Evolutionary conservation across 1,284 basidiomycete species (phyloP), one percentile per base, ranked within the genome.

Genomic region (Sporisorium scitamineum): DNA sequence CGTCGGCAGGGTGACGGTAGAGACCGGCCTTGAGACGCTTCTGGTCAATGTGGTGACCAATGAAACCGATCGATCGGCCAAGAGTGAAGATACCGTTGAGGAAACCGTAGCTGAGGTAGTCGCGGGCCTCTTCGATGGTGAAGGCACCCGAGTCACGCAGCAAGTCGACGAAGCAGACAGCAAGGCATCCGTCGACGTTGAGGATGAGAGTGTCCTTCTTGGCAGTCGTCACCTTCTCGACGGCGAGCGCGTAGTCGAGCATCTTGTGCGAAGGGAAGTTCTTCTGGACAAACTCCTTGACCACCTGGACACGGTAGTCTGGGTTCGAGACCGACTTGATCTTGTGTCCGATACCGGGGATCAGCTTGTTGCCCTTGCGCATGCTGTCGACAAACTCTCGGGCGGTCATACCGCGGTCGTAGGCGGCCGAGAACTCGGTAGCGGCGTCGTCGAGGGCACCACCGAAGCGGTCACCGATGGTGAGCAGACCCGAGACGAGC

Each of bases 361-460:
- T 95, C 80, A 99, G 92, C 88, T 95, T 95, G 90, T 98, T 98
- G 51, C 91, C 91, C 89, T 95, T 95, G 85, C 96, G 91, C 87
- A 94, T 94, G 82, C 92, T 91, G 88, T 99, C 96, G 81, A 99
- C 96, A 84, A 98, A 98, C 88, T 99, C 96, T 84, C 96, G 91
- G 26, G 96, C 95, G 11, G 94, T 97, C 82, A 95, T 89, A 64
- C 95, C 96, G 37, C 92, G 92, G 86, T 95, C 93, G 62, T 92
- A 90, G 60, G 95, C 96, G 42, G 34, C 41, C 27, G 82, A 79
- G 90, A 99, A 98, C 92, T 97, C 97, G 72, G 90, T 85, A 37
- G 96, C 96, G 70, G 96, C 96, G 88, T 97, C 95, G 86, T 98
- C 96, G 76, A 99, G 91, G n/a, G 96, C 96, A 88, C 96, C 96